These are phyloP conservation scores for Alloteropsis semialata DNA, from an alignment of 176 grass and related monocot genomes.

Conservation along the genomic window DNA sequence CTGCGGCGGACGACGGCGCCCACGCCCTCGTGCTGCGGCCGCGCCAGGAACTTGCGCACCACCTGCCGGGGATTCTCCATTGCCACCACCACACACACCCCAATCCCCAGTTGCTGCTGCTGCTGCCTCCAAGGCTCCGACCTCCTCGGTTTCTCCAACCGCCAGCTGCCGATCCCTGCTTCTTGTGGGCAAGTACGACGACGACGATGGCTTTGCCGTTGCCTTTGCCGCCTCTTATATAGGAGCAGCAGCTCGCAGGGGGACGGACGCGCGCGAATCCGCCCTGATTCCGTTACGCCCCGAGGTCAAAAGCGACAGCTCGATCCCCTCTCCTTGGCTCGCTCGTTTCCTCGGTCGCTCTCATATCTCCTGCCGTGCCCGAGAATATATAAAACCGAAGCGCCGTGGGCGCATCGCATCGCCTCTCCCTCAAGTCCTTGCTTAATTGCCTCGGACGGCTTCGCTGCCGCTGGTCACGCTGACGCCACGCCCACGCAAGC, in stretches of 20 bases:
- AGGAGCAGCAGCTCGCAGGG: neutral
- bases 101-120: neutral
- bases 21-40: constrained; percentile 77
- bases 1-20: constrained; percentile 91
- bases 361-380: neutral
- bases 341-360: constrained; percentile 7
- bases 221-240: constrained; percentile 3
- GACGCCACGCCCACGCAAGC: constrained; percentile 47
- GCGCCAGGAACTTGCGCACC: constrained; percentile 66
- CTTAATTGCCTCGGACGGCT: neutral
- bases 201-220: neutral
- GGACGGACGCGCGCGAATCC: neutral
- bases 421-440: neutral
- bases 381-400: neutral
- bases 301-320: constrained; percentile 26
- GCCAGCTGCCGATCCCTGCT: neutral
- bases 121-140: neutral
- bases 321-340: neutral
- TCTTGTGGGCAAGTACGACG: neutral
- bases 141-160: neutral
- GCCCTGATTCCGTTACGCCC: constrained; percentile 26
- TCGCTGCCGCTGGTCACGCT: constrained; percentile 30
- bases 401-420: neutral
- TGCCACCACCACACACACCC: neutral
- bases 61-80: constrained; percentile 71